Evolutionary conservation across 805 yeast genomes (phyloP), one percentile per base, ranked within the genome.

Genomic region (Starmerella vitae): DNA sequence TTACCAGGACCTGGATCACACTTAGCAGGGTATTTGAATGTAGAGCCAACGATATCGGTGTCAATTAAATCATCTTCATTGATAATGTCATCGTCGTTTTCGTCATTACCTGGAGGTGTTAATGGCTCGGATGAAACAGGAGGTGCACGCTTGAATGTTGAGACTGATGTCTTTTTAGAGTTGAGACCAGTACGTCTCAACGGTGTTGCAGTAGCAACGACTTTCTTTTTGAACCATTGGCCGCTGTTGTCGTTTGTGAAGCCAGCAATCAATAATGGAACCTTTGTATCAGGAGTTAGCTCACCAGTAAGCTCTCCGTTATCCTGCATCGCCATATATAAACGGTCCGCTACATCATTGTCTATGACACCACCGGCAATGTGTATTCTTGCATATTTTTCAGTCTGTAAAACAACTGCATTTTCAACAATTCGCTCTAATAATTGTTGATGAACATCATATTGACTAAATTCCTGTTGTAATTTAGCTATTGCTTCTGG

Each of bases 1-100:
- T 64, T 62, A 18, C 66, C 65, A 1, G 63, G 60, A 3, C 58
- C 59, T 2, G 64, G 65, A 20, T 69, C 72, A 55, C 83, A 75
- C 48, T 69, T 66, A 34, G 69, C 65, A 13, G 91, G 88, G 22
- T 70, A 66, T 20, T 71, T 64, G 35, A 74, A 61, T 44, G 67
- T 63, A 34, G 46, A 54, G 3, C 46, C 34, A 10, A 45, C 42
- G 32, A 14, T 20, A 12, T 4, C 19, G 37, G 66, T 73, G 13
- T 51, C 58, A 28, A 74, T 56, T 21, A 72, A 60, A n/a, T 70
- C 74, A 46, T 72, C 70, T 46, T 74, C 83, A 50, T 73, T 71
- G 39, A 74, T 67, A 20, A 69, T 61, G 5, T 68, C 78, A 31
- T 67, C 71, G 33, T 65, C 71, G 32, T 52, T 58, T 28, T 24